These are phyloP conservation scores for Aspergillus texensis DNA, from an alignment of 2,329 filamentous ascomycete genomes.

Conservation along the genomic window DNA sequence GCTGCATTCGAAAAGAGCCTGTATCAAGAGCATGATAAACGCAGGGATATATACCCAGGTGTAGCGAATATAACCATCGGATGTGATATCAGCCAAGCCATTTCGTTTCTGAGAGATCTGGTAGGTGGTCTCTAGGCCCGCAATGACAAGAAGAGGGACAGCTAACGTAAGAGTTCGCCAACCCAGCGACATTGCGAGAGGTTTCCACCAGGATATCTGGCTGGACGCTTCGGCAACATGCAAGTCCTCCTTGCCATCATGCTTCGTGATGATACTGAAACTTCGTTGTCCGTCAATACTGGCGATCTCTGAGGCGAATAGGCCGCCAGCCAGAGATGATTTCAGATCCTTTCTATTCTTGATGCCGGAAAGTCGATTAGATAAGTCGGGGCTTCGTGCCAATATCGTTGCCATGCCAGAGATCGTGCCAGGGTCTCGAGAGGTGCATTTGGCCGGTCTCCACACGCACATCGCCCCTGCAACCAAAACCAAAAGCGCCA, in stretches of 20 bases:
- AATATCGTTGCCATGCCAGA: constrained; percentile 10
- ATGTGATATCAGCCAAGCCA: constrained; percentile 5
- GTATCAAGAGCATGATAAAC: constrained; percentile 21
- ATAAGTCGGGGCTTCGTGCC: constrained; percentile 1
- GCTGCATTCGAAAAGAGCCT: constrained; percentile 19
- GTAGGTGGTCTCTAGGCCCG: constrained; percentile 6
- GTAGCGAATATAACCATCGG: constrained; percentile 26
- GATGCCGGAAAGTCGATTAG: neutral
- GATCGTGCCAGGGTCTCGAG: constrained; percentile 14
- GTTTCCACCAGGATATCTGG: constrained; percentile 5
- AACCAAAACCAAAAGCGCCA: constrained; percentile 3
- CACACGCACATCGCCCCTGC: constrained; percentile 4
- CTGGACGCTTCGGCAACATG: neutral
- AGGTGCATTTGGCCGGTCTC: constrained; percentile 8
- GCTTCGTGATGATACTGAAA: constrained; percentile 1
- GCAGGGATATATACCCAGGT: constrained; percentile 25
- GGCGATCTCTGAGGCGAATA: neutral
- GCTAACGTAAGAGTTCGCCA: constrained; percentile 5
- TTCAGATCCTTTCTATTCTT: constrained; percentile 3
- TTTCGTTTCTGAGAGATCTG: constrained; percentile 5
- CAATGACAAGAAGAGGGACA: constrained; percentile 8
- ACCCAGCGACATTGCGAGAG: constrained; percentile 1
- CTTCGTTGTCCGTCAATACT: neutral
- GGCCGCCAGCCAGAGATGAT: neutral
- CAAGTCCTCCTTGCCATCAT: neutral